These are phyloP conservation scores for Chenopodium formosanum DNA, from an alignment of 148 eudicot species.

Conservation along the genomic window DNA sequence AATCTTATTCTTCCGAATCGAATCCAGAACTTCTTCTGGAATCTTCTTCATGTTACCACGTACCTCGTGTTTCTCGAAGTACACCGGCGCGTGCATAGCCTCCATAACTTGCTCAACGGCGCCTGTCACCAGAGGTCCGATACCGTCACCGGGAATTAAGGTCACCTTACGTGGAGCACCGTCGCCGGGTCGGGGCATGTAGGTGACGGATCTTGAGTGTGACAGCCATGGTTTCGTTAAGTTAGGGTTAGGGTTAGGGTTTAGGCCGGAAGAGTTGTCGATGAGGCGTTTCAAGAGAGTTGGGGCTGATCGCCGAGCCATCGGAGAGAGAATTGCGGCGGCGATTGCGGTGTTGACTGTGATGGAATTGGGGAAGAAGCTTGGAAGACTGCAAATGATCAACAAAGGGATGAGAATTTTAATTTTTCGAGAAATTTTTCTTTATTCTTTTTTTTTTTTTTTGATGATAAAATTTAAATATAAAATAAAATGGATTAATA, in stretches of 20 bases:
- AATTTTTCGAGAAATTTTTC: no score
- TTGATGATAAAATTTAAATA: no score
- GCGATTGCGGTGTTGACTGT: neutral
- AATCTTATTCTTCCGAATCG: conserved; percentile 62
- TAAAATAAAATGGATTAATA: no score
- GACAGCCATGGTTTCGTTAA: neutral
- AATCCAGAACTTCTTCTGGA: conserved; percentile 54
- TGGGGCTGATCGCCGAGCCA: conserved; percentile 5
- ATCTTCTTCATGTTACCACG: conserved; percentile 64
- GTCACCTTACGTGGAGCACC: conserved; percentile 61
- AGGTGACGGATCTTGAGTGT: conserved; percentile 48
- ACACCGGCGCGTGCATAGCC: conserved; percentile 82
- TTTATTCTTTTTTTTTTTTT: no score
- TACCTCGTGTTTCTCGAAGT: conserved; percentile 67
- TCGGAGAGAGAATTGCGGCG: neutral
- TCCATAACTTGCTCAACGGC: conserved; percentile 73
- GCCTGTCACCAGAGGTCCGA: conserved; percentile 80
- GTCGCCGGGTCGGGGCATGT: conserved; percentile 96
- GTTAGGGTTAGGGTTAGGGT: neutral
- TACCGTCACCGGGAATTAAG: conserved; percentile 78
- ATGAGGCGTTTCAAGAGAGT: neutral
- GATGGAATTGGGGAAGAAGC: neutral
- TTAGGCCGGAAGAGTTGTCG: neutral
- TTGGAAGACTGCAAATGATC: no score
- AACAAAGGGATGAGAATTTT: no score